Base-by-base conservation (phyloP, 108 stramenopile species). In the Nitzschia putrida region DNA sequence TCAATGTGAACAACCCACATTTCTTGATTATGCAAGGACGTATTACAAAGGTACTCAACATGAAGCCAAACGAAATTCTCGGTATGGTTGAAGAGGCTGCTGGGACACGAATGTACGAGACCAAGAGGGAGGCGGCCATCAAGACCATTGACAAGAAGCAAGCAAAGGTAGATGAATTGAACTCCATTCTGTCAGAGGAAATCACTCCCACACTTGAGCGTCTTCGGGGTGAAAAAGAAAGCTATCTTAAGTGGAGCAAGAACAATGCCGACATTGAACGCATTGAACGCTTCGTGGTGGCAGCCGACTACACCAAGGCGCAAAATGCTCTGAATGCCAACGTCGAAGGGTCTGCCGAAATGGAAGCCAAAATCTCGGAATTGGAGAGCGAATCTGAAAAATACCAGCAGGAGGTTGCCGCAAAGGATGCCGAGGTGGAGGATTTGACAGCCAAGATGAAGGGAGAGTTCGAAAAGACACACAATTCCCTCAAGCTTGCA, bases 21-120 rank as follows among this genome's bases (percentile, higher is more conserved):
- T 99, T 99, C 82, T 87, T 98, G 51, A 99, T 99, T 80, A 98
- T 98, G 98, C 99, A 99, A 83, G 90, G 96, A 66, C 88, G 96
- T 24, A 97, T 97, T 68, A 97, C 98, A 57, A 97, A 98, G 75
- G 99, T 99, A 8, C 86, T 99, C 54, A 99, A 99, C 80, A 99
- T 99, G 99, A 98, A 98, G 71, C 98, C 99, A 11, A 71, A 88
- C 50, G 99, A 99, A 78, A 98, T 98, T 74, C 86, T 99, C 37
- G 95, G 97, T 42, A 99, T 99, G 99, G 95, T 99, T 29, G 99
- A 99, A 84, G 99, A 99, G 83, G 98, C 99, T 12, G 99, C 97
- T 0, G 99, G 99, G 9, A 99, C 99, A 22, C 91, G 99, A 49
- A 99, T 99, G 99, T 99, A 96, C 87, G 99, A 99, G 78, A 95